Evolutionary conservation across 108 stramenopile genomes (phyloP).

Genomic region (Cyclotella cryptica): DNA sequence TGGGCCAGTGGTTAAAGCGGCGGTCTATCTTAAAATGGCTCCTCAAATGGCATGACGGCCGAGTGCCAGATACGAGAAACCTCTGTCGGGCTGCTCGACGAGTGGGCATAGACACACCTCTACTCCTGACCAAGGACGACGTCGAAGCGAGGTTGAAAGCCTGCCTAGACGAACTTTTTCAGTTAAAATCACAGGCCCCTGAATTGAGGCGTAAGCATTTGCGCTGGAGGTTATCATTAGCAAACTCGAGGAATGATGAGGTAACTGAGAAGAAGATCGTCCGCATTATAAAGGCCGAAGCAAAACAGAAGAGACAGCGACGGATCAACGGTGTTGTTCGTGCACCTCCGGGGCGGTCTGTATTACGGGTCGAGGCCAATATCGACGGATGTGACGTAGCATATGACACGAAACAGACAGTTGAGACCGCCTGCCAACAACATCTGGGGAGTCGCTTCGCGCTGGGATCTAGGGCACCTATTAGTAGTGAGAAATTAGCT

Average conservation of each 20-base stretch:
- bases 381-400: no score
- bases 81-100: no score
- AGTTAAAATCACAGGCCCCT: no score
- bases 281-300: not conserved
- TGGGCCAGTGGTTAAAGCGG: no score
- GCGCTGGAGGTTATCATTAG: not conserved
- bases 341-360: not conserved
- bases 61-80: no score
- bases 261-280: no score
- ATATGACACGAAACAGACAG: no score
- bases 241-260: not conserved
- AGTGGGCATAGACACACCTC: not conserved
- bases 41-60: no score
- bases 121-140: not conserved
- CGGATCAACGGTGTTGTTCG: not conserved
- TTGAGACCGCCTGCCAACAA: not conserved
- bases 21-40: no score
- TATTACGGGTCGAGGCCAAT: not conserved
- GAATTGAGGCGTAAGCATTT: not conserved
- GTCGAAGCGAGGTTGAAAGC: not conserved
- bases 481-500: not conserved
- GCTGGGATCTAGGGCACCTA: no score
- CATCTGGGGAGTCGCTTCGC: no score
- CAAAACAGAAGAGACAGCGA: not conserved
- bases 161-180: no score